These are phyloP conservation scores for Cinchona pubescens DNA, from an alignment of 257 asterid species.

Conservation along the genomic window DNA sequence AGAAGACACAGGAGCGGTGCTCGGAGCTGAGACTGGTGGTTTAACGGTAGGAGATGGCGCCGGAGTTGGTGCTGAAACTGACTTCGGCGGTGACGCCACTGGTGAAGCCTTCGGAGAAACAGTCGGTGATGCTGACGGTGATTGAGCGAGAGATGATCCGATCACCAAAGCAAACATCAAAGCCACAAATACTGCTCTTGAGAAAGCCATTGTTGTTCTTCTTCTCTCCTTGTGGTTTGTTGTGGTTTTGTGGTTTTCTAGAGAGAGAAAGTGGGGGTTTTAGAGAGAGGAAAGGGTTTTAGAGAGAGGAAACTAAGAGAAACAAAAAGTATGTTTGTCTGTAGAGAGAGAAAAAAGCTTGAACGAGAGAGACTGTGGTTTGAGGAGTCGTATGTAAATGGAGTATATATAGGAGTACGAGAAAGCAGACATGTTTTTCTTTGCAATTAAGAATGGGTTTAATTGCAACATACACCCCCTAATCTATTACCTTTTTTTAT, in stretches of 20 bases:
- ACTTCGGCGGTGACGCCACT: constrained; percentile 16
- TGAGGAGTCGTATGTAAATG: background rate
- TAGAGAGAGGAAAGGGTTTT: background rate
- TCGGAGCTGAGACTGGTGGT: constrained; percentile 24
- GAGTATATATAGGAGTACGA: constrained; percentile 8
- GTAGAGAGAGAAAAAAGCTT: background rate
- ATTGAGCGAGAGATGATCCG: constrained; percentile 44
- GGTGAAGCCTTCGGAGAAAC: constrained; percentile 40
- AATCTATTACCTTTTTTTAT: too few species aligned
- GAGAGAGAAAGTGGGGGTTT: constrained; percentile 26
- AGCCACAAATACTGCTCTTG: constrained; percentile 13
- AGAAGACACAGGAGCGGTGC: constrained; percentile 9
- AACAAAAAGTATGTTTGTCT: background rate
- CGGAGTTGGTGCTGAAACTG: constrained; percentile 22
- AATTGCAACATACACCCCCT: too few species aligned
- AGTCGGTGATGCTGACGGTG: constrained; percentile 47
- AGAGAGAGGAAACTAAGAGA: background rate
- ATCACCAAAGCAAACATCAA: constrained; percentile 36
- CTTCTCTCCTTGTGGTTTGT: background rate
- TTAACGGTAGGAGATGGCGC: constrained; percentile 24
- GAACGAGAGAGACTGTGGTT: background rate
- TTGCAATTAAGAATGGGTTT: too few species aligned
- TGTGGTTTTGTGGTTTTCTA: constrained; percentile 3
- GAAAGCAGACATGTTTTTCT: background rate
- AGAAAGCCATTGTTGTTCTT: constrained; percentile 29